phyloP scores from a whole-genome alignment of 2,329 filamentous ascomycete species.

The Fusarium kyushuense region DNA sequence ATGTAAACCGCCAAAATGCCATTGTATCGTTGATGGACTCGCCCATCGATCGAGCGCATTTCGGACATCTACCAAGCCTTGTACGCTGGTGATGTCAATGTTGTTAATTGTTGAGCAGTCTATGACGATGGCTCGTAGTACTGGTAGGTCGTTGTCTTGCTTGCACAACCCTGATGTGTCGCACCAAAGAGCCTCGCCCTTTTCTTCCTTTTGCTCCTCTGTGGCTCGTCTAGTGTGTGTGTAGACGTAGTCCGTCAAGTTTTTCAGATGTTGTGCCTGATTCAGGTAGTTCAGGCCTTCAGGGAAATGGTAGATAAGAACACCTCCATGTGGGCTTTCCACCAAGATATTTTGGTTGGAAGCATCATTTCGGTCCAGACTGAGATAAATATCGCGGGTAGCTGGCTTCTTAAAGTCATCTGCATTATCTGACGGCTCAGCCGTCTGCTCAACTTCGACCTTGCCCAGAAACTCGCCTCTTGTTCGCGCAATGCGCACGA shows the following conservation, averaged over 20 bases:
- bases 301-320: slow-evolving; percentile 65
- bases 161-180: slow-evolving; percentile 52
- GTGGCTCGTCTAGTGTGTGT: slow-evolving; percentile 56
- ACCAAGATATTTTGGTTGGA: slow-evolving; percentile 60
- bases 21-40: slow-evolving; percentile 60
- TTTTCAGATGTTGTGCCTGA: slow-evolving; percentile 61
- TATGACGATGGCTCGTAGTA: slow-evolving; percentile 66
- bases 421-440: neutral
- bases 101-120: slow-evolving; percentile 69
- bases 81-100: slow-evolving; percentile 68
- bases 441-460: slow-evolving; percentile 43
- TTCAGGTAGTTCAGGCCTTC: slow-evolving; percentile 67
- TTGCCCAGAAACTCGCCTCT: slow-evolving; percentile 62
- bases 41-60: slow-evolving; percentile 67
- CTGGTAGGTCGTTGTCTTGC: slow-evolving; percentile 52
- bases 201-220: slow-evolving; percentile 52
- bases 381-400: slow-evolving; percentile 55
- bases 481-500: slow-evolving; percentile 61
- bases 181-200: slow-evolving; percentile 66
- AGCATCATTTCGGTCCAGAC: slow-evolving; percentile 56
- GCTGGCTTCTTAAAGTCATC: neutral
- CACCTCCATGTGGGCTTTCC: slow-evolving; percentile 59
- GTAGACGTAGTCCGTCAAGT: slow-evolving; percentile 45
- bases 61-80: slow-evolving; percentile 67
- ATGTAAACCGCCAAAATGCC: slow-evolving; percentile 66